These are phyloP conservation scores for Pleurotus giganteus DNA, from an alignment of 768 basidiomycete species.

Conservation along the genomic window DNA sequence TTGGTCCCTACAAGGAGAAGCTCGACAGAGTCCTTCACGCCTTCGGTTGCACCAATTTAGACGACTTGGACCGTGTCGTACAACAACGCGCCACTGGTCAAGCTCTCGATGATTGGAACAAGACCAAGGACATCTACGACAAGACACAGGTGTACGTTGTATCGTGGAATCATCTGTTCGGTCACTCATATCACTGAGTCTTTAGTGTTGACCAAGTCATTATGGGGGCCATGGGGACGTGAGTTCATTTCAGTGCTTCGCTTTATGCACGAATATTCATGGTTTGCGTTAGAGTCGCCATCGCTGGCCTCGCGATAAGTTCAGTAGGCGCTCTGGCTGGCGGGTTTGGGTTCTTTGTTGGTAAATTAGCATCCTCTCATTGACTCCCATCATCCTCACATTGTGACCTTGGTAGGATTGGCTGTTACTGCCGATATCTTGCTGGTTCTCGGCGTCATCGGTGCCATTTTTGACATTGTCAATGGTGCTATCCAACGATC, in stretches of 20 bases:
- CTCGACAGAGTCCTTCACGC: conserved; percentile 13
- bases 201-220: conserved; percentile 14
- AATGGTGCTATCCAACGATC: conserved; percentile 13
- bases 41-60: conserved; percentile 13
- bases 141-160: conserved; percentile 11
- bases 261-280: neutral
- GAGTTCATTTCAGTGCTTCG: neutral
- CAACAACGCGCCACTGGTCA: conserved; percentile 11
- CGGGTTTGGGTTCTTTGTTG: conserved; percentile 15
- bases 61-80: conserved; percentile 12
- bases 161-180: neutral
- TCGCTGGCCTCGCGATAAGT: conserved; percentile 13
- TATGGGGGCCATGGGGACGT: conserved; percentile 13
- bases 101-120: conserved; percentile 14
- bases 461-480: conserved; percentile 11
- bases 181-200: neutral
- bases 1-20: conserved; percentile 15
- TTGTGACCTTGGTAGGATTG: conserved; percentile 3
- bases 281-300: conserved; percentile 7
- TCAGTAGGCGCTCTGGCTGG: conserved; percentile 14
- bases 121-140: conserved; percentile 12
- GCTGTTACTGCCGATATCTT: conserved; percentile 14
- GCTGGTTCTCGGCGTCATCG: conserved; percentile 9
- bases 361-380: neutral
- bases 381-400: neutral